Conservation (phyloP, 73 alveolate species). For the Effrenium voratum region DNA sequence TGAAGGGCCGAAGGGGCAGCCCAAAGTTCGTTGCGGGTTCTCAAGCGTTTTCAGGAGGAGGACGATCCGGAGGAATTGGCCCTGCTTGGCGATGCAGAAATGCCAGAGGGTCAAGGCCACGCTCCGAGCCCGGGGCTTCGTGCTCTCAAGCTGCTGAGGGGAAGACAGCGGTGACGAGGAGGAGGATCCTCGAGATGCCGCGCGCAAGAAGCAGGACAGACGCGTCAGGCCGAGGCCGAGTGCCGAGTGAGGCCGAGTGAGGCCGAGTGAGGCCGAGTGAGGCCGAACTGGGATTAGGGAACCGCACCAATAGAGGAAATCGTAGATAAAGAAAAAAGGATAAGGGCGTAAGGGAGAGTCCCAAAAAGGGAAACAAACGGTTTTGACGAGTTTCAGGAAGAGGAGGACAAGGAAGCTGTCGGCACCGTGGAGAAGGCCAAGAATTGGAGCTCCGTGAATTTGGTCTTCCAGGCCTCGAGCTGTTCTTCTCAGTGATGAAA, state of each 20-base stretch:
- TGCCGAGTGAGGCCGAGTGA: no score
- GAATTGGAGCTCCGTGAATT: conserved; percentile 90
- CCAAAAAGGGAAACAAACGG: conserved; percentile 33
- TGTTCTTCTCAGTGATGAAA: background rate
- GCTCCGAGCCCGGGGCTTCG: background rate
- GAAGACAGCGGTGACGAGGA: conserved; percentile 44
- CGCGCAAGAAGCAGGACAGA: conserved; percentile 70
- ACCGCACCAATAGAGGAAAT: no score
- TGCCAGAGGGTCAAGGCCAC: conserved; percentile 9
- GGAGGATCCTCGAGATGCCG: conserved; percentile 72
- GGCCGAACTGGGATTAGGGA: no score
- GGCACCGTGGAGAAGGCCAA: conserved; percentile 87
- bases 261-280: no score
- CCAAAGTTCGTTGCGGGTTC: no score
- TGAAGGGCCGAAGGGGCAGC: no score
- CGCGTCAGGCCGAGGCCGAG: no score
- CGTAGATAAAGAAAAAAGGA: no score
- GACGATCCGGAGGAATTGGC: conserved; percentile 84
- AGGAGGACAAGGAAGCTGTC: conserved; percentile 84
- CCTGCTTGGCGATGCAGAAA: conserved; percentile 44
- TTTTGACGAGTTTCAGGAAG: conserved; percentile 31
- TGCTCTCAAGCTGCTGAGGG: background rate
- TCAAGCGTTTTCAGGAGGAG: conserved; percentile 26
- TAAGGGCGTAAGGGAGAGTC: no score
- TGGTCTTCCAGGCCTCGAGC: conserved; percentile 67